Conservation (phyloP, 2,329 filamentous ascomycete species). For the Periconia macrospinosa region DNA sequence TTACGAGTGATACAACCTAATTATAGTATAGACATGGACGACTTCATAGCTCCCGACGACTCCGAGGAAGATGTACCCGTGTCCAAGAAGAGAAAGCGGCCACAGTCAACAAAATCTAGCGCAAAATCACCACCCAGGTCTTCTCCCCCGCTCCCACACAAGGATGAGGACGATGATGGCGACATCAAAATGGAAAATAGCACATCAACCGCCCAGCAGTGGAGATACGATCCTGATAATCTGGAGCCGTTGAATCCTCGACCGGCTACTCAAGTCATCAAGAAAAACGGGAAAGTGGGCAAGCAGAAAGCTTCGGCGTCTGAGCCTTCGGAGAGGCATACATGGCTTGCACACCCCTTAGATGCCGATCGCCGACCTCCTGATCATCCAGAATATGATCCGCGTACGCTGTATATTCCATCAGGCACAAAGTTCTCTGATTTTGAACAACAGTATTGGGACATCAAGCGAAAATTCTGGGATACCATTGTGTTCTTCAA, state of each 20-base stretch:
- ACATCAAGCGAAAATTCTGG: conserved; percentile 98
- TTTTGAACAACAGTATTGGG: conserved; percentile 99
- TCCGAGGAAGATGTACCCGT: conserved; percentile 68
- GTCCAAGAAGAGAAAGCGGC: conserved; percentile 72
- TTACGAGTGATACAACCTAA: too few species aligned
- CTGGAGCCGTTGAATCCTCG: conserved; percentile 55
- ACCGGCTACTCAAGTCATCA: conserved; percentile 32
- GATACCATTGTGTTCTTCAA: conserved; percentile 99
- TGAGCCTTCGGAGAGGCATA: conserved; percentile 83
- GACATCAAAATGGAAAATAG: conserved; percentile 57
- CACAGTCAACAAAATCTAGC: conserved; percentile 63
- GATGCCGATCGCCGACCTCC: conserved; percentile 82
- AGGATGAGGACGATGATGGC: conserved; percentile 49
- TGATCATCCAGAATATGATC: conserved; percentile 86
- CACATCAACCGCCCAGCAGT: conserved; percentile 77
- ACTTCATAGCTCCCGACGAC: conserved; percentile 87
- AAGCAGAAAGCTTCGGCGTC: conserved; percentile 73
- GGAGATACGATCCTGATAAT: conserved; percentile 71
- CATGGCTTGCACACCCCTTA: conserved; percentile 83
- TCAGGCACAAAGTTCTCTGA: conserved; percentile 85
- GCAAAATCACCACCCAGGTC: conserved; percentile 54
- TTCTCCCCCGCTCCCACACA: conserved; percentile 39
- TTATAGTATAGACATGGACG: conserved; percentile 66
- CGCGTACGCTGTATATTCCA: conserved; percentile 87
- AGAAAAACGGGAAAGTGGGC: conserved; percentile 33